Base-by-base conservation (phyloP, 768 basidiomycete species). In the Tulasnella sp. region DNA sequence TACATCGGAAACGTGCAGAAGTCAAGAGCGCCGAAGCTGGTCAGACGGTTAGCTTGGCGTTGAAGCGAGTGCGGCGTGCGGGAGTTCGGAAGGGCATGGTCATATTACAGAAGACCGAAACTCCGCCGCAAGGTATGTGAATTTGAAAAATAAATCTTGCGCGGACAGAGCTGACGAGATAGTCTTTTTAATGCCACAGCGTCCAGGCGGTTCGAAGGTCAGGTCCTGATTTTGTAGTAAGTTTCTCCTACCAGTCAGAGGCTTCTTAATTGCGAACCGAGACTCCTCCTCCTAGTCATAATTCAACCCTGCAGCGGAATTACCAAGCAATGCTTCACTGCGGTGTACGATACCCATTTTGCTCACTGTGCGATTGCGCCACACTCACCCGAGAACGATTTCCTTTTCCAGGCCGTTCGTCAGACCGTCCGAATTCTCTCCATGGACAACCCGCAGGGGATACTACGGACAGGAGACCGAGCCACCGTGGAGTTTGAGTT, bases 281-380 rank as follows among this genome's bases (percentile, higher is more conserved):
- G 42, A 41, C 67, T 22, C 41, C 40, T 4, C 8, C 36, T 47
- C 47, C 12, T 62, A 93, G 91, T 77, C 93, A 95, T 79, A 95
- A 95, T 77, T 94, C 93, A 52, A 97, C 95, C 29, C 83, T 97
- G 75, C 95, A 97, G 80, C 88, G 86, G 79, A 92, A 93, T 77
- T 97, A 97, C 77, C 94, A 96, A 87, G 92, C 92, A 0, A 95
- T 96, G 94, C 83, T 96, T 77, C 94, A 96, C 78, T 95, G 94
- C 77, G 94, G 94, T 32, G 89, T 90, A 78, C 76, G 86, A 80
- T 17, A 7, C 63, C n/a, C 6, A 17, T 26, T 29, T 26, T 29
- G 72, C 35, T 69, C 19, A 42, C 37, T 40, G 36, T 69, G 44
- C 74, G 32, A 67, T 8, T 9, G 34, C 8, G 19, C 1, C 17